Evolutionary conservation across 495 filamentous ascomycete species (phyloP).

Genomic region (Talaromyces borbonicus): DNA sequence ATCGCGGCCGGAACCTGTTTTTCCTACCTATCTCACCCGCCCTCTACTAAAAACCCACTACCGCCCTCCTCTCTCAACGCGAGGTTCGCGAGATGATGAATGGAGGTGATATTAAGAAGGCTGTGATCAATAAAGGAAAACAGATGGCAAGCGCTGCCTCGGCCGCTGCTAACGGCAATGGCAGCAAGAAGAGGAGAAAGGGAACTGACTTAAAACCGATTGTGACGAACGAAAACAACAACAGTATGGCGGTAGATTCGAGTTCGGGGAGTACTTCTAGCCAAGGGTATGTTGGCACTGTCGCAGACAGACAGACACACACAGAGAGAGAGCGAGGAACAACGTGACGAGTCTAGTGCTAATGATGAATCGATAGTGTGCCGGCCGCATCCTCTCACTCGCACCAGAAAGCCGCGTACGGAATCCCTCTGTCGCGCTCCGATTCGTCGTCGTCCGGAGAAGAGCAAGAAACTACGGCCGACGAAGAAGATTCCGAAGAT

Average conservation of each 20-base stretch:
- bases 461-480: constrained; percentile 83
- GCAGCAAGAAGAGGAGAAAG: constrained; percentile 76
- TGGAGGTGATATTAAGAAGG: constrained; percentile 63
- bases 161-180: constrained; percentile 54
- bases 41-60: neutral
- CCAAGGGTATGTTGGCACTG: constrained; percentile 39
- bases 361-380: constrained; percentile 24
- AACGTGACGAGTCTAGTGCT: too few species aligned
- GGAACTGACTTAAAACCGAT: constrained; percentile 79
- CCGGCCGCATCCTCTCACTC: constrained; percentile 33
- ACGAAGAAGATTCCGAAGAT: constrained; percentile 97
- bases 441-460: constrained; percentile 76
- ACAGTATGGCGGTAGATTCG: constrained; percentile 30
- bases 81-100: constrained; percentile 46
- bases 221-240: constrained; percentile 66
- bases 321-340: too few species aligned
- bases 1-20: constrained; percentile 4
- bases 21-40: constrained; percentile 18
- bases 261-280: constrained; percentile 29
- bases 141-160: constrained; percentile 54
- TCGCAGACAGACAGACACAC: too few species aligned
- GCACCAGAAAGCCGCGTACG: constrained; percentile 36
- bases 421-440: constrained; percentile 54
- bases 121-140: constrained; percentile 70
- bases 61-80: too few species aligned